Conservation (phyloP, 2,329 filamentous ascomycete genomes). For the Amauroascus niger region DNA sequence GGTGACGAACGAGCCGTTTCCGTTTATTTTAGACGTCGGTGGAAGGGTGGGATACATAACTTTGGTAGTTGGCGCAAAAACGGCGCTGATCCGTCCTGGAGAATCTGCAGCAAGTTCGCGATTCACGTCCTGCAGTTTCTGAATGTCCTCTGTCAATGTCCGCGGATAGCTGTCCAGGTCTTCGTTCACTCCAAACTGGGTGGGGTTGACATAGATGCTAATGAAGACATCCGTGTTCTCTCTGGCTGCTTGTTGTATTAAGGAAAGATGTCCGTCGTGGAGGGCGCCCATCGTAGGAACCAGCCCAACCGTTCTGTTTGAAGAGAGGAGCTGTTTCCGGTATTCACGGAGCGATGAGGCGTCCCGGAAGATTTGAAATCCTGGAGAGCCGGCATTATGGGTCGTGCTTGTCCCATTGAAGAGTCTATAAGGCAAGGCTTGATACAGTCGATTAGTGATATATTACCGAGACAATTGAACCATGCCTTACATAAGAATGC, state of each 20-base stretch:
- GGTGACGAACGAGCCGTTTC: slow-evolving; percentile 78
- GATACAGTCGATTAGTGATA: slow-evolving; percentile 13
- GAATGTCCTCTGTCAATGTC: slow-evolving; percentile 72
- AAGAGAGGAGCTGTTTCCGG: slow-evolving; percentile 55
- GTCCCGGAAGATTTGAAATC: slow-evolving; percentile 57
- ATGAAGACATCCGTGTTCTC: slow-evolving; percentile 84
- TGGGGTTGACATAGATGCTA: slow-evolving; percentile 90
- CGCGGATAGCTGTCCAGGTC: slow-evolving; percentile 83
- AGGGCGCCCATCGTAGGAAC: slow-evolving; percentile 97
- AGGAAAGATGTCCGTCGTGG: slow-evolving; percentile 79
- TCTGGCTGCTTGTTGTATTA: slow-evolving; percentile 71
- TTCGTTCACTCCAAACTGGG: slow-evolving; percentile 84
- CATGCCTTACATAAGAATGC: slow-evolving; percentile 19
- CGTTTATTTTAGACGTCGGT: slow-evolving; percentile 60
- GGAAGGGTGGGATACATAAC: slow-evolving; percentile 84
- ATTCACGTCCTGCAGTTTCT: slow-evolving; percentile 58
- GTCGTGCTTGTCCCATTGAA: not conserved
- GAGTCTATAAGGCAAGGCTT: slow-evolving; percentile 12
- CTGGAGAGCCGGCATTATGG: slow-evolving; percentile 21
- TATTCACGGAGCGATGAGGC: slow-evolving; percentile 61
- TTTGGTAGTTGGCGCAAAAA: slow-evolving; percentile 74
- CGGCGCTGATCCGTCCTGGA: slow-evolving; percentile 61
- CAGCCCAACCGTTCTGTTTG: slow-evolving; percentile 66
- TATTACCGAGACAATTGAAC: slow-evolving; percentile 9
- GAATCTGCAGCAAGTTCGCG: slow-evolving; percentile 47